Conservation (phyloP, 495 filamentous ascomycete species). For the Podospora comata region DNA sequence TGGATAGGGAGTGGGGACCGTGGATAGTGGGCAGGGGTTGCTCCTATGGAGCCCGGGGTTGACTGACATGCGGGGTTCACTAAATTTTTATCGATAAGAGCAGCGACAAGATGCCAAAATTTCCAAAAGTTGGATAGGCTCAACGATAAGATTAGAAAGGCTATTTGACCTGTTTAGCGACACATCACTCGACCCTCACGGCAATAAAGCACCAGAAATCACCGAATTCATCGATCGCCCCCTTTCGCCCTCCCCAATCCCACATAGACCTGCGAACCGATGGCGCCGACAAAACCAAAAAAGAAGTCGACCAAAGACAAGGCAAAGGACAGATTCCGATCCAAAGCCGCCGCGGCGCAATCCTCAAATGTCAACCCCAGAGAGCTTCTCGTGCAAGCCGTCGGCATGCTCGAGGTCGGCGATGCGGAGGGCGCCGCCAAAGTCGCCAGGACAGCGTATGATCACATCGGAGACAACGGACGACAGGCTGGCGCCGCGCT, state of each 20-base stretch:
- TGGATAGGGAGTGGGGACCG: not conserved
- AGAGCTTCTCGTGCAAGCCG: slow-evolving; percentile 61
- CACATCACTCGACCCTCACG: not conserved
- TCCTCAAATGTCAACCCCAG: slow-evolving; percentile 32
- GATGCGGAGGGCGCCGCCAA: slow-evolving; percentile 66
- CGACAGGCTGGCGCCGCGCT: slow-evolving; percentile 58
- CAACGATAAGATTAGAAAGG: not conserved
- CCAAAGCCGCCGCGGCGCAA: slow-evolving; percentile 30
- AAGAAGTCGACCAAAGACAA: slow-evolving; percentile 37
- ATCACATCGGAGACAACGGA: slow-evolving; percentile 39
- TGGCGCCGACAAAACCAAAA: slow-evolving; percentile 47
- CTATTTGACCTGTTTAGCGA: too few species aligned
- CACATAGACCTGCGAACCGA: slow-evolving; percentile 12
- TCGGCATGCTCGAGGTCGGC: slow-evolving; percentile 65
- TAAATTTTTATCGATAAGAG: not conserved
- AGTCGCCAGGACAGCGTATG: slow-evolving; percentile 60
- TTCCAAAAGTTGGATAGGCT: not conserved
- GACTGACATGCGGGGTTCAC: not conserved
- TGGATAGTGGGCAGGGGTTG: not conserved
- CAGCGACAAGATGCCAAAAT: not conserved
- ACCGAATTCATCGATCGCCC: not conserved
- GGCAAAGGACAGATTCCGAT: slow-evolving; percentile 29
- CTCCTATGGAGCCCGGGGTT: not conserved
- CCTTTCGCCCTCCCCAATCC: not conserved
- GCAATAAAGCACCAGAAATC: not conserved